These are phyloP conservation scores for Achlya hypogyna DNA, from an alignment of 352 stramenopile species.

Conservation along the genomic window DNA sequence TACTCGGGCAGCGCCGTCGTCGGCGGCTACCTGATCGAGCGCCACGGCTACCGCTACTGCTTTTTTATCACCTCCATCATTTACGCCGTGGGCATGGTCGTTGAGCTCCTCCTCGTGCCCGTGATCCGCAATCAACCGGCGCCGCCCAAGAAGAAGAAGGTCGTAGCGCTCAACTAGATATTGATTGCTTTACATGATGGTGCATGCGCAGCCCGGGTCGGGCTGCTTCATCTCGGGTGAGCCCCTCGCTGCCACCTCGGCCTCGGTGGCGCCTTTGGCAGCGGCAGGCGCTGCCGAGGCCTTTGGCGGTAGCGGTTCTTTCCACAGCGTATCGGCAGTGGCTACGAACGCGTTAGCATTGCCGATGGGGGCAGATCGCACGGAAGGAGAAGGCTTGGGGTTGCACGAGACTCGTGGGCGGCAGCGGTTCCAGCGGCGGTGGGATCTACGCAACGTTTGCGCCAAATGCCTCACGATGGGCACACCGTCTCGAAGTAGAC, in stretches of 20 bases:
- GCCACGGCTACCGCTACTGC: conserved; percentile 63
- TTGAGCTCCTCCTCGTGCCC: conserved; percentile 55
- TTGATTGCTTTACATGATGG: conserved; percentile 1
- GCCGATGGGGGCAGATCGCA: neutral
- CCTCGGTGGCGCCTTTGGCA: too few species aligned
- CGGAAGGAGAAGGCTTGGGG: neutral
- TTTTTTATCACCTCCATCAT: conserved; percentile 74
- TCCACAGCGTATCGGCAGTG: neutral
- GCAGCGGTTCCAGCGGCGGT: conserved; percentile 29
- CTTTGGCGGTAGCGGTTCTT: neutral
- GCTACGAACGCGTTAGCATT: neutral
- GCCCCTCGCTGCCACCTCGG: neutral
- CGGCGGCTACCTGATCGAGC: conserved; percentile 67
- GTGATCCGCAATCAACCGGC: conserved; percentile 12
- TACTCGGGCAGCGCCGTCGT: conserved; percentile 74
- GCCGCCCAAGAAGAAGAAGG: neutral
- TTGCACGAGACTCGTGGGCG: conserved; percentile 43
- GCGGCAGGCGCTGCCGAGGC: neutral
- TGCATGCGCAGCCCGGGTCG: neutral
- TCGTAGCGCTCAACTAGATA: neutral
- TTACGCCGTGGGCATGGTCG: conserved; percentile 40
- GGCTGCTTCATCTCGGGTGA: neutral
- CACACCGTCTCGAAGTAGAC: conserved; percentile 60
- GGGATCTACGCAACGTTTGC: conserved; percentile 29
- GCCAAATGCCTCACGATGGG: neutral